Conservation (phyloP, 2,329 filamentous ascomycete genomes). For the Penicillium sp. region DNA sequence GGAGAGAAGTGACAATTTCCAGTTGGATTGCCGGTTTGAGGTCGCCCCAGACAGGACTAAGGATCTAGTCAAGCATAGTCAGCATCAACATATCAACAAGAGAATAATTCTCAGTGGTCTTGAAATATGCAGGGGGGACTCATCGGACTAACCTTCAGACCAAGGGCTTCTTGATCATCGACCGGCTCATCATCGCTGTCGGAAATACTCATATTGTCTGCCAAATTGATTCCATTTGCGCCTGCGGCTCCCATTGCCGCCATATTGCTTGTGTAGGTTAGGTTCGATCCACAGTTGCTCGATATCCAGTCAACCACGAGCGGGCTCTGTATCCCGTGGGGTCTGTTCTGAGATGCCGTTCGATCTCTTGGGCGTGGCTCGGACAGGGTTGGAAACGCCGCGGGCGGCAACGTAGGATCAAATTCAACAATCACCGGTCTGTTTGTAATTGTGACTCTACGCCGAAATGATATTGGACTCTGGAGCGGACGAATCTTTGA, state of each 20-base stretch:
- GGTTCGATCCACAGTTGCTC: slow-evolving; percentile 35
- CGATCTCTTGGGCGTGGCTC: background rate
- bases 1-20: slow-evolving; percentile 42
- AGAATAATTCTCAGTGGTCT: no score
- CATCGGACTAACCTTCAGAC: slow-evolving; percentile 12
- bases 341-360: background rate
- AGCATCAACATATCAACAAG: background rate
- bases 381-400: slow-evolving; percentile 46
- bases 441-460: background rate
- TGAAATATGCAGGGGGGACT: background rate
- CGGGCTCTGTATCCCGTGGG: no score
- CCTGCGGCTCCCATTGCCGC: slow-evolving; percentile 17
- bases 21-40: slow-evolving; percentile 36
- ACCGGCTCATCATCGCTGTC: slow-evolving; percentile 27
- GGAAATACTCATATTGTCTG: slow-evolving; percentile 12
- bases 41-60: slow-evolving; percentile 37
- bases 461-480: background rate
- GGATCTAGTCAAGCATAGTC: slow-evolving; percentile 7
- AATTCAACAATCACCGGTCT: slow-evolving; percentile 25
- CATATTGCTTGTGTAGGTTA: slow-evolving; percentile 35
- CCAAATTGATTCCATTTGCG: background rate
- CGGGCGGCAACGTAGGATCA: slow-evolving; percentile 45
- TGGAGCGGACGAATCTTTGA: background rate
- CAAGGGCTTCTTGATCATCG: slow-evolving; percentile 10
- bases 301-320: slow-evolving; percentile 2